phyloP scores from a whole-genome alignment of 2,329 filamentous ascomycete species.

The Monilinia vaccinii-corymbosi region DNA sequence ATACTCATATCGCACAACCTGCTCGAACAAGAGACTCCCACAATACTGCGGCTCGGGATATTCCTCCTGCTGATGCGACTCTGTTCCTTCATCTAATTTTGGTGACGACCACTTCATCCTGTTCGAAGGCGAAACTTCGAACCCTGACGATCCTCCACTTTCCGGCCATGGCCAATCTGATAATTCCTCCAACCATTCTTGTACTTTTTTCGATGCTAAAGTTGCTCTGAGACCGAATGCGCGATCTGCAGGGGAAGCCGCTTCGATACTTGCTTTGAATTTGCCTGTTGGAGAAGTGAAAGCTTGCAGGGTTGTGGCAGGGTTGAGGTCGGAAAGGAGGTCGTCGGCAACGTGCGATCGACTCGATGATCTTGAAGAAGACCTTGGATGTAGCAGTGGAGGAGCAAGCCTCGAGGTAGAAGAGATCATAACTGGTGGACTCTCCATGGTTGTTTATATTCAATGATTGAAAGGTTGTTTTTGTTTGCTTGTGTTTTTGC shows the following conservation, averaged over 20 bases:
- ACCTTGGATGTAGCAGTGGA: slow-evolving; percentile 14
- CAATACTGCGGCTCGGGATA: slow-evolving; percentile 19
- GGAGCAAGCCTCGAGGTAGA: slow-evolving; percentile 19
- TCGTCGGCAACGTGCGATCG: slow-evolving; percentile 37
- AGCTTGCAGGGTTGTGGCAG: slow-evolving; percentile 50
- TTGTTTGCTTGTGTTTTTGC: too few species aligned
- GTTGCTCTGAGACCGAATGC: slow-evolving; percentile 65
- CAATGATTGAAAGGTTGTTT: slow-evolving; percentile 21
- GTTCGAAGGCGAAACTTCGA: slow-evolving; percentile 39
- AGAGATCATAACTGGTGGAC: slow-evolving; percentile 16
- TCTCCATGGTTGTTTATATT: slow-evolving; percentile 17
- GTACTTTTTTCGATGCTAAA: slow-evolving; percentile 59
- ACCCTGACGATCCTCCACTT: slow-evolving; percentile 41
- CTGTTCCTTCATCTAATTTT: not conserved
- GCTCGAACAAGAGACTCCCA: slow-evolving; percentile 58
- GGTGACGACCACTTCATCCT: slow-evolving; percentile 33
- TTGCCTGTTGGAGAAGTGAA: slow-evolving; percentile 45
- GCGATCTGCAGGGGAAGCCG: slow-evolving; percentile 55
- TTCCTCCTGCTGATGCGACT: slow-evolving; percentile 9
- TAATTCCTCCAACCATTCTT: slow-evolving; percentile 69
- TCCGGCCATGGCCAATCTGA: slow-evolving; percentile 49
- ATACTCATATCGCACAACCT: slow-evolving; percentile 59
- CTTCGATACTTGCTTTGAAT: slow-evolving; percentile 51
- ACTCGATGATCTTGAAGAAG: slow-evolving; percentile 16
- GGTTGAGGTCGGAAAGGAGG: slow-evolving; percentile 52